These are phyloP conservation scores for Xylaria flabelliformis DNA, from an alignment of 495 filamentous ascomycete species.

Conservation along the genomic window DNA sequence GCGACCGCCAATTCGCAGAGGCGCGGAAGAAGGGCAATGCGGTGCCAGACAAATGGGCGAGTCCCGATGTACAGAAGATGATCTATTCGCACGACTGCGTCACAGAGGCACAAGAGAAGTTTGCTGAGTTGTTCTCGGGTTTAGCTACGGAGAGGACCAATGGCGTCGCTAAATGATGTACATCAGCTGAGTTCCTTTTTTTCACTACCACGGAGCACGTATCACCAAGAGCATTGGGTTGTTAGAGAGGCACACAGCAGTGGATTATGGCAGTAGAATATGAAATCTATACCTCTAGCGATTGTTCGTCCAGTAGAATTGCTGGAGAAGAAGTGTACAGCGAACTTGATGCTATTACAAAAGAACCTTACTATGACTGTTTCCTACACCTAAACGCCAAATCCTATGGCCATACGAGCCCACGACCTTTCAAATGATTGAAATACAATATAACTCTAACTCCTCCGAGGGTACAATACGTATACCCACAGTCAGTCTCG, in stretches of 20 bases:
- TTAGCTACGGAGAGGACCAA: constrained; percentile 29
- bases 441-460: constrained; percentile 1
- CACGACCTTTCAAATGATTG: not conserved
- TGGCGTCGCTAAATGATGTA: constrained; percentile 15
- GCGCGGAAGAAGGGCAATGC: constrained; percentile 61
- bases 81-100: constrained; percentile 77
- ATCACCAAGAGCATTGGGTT: not conserved
- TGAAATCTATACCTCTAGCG: constrained; percentile 2
- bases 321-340: not conserved
- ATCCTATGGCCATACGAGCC: not conserved
- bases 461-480: not conserved
- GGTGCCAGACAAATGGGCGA: constrained; percentile 82
- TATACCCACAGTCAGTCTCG: not conserved
- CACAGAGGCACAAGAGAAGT: constrained; percentile 64
- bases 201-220: not conserved
- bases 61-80: constrained; percentile 74
- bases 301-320: not conserved
- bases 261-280: not conserved
- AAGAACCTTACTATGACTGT: constrained; percentile 7
- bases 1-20: constrained; percentile 72
- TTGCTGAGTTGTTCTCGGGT: constrained; percentile 62
- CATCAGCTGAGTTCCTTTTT: not conserved
- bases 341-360: constrained; percentile 18
- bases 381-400: constrained; percentile 21
- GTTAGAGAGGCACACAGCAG: not conserved